Evolutionary conservation across 305 asterid genomes (phyloP).

Genomic region (Andrographis paniculata): DNA sequence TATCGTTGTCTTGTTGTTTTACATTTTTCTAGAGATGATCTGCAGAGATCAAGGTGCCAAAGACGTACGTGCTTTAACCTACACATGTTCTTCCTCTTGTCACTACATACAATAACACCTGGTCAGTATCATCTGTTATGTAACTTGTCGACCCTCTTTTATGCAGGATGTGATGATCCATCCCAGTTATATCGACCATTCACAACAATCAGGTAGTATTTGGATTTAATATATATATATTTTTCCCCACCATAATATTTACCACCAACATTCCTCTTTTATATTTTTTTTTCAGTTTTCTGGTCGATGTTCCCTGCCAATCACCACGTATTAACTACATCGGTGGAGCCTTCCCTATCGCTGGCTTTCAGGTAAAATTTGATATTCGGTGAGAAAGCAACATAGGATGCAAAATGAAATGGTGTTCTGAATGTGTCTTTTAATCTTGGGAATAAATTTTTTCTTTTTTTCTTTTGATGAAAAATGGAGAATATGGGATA

Average conservation of each 20-base stretch:
- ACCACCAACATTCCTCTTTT: no score
- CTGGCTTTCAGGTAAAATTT: conserved; percentile 62
- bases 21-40: conserved; percentile 49
- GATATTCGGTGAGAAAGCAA: no score
- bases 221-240: neutral
- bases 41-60: conserved; percentile 39
- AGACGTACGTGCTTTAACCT: conserved; percentile 41
- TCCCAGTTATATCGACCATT: conserved; percentile 46
- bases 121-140: no score
- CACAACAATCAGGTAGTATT: conserved; percentile 58
- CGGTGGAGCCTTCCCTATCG: conserved; percentile 77
- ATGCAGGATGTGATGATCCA: conserved; percentile 62
- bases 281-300: no score
- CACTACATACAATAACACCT: neutral
- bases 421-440: no score
- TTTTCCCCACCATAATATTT: no score
- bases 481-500: neutral
- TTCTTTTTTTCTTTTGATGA: no score
- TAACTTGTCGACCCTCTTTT: conserved; percentile 1
- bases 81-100: conserved; percentile 7
- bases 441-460: no score
- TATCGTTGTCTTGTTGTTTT: conserved; percentile 22
- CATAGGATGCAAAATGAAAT: no score
- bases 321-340: conserved; percentile 43
- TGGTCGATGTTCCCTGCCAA: conserved; percentile 83